Base-by-base conservation (phyloP, 768 basidiomycete species). In the Kwoniella bestiolae region DNA sequence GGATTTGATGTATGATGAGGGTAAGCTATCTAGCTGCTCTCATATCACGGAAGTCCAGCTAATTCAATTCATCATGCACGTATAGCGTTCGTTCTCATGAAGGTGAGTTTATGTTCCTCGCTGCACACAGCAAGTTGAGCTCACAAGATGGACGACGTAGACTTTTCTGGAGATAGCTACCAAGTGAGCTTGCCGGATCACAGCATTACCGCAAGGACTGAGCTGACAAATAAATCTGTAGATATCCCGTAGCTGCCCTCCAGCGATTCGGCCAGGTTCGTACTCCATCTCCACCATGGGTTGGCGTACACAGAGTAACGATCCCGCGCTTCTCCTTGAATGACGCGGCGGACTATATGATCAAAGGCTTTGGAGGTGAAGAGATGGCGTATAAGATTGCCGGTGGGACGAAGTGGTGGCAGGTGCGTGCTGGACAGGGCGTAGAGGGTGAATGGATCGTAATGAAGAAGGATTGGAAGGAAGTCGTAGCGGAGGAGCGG, bases 361-460 rank as follows among this genome's bases (percentile, higher is more conserved):
- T 94, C 62, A 83, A 86, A 66, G 91, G 87, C 3, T 84, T 96
- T 7, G 93, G 94, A 1, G 94, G 94, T n/a, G 71, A 76, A 41
- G 89, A 90, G 73, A 86, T 90, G 44, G 84, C 86, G 14, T 86
- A 87, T 68, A 85, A 85, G 44, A 77, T 92, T 31, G 88, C 93
- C 3, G 95, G 95, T 11, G 95, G 95, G 1, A 86, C 87, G 5
- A 94, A 94, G 78, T 98, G 95, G 94, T 98, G 95, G 95, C 94
- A 96, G 81, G 92, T 94, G 34, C 88, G 94, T 45, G 89, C 90
- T 21, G 77, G 92, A 50, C 82, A 86, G n/a, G 92, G 92, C 6
- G 86, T 95, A 11, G 87, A 91, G 75, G 91, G 85, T 0, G 90
- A 95, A 78, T 95, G 93, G 93, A 87, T 94, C 52, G 87, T 87